Evolutionary conservation across 345 rosid species (phyloP).

Genomic region (Rhodamnia argentea): DNA sequence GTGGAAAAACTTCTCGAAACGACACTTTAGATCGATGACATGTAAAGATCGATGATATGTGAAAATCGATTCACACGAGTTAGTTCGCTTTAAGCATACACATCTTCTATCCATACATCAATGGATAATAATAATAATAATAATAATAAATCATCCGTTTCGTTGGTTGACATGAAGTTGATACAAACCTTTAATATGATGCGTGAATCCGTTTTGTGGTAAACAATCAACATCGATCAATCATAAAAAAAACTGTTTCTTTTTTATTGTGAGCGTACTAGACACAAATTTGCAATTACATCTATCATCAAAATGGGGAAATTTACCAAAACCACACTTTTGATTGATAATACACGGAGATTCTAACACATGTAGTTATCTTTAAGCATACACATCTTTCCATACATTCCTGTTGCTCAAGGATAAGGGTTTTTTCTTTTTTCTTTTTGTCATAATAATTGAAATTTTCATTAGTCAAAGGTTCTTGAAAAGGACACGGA

Average conservation of each 20-base stretch:
- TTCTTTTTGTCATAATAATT: too few relatives aligned
- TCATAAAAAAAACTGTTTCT: neutral
- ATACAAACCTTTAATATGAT: neutral
- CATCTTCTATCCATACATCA: neutral
- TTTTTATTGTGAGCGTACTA: neutral
- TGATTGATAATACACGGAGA: neutral
- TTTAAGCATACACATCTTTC: too few relatives aligned
- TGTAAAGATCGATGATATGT: too few relatives aligned
- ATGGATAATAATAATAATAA: neutral
- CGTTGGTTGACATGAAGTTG: neutral
- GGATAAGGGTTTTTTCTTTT: too few relatives aligned
- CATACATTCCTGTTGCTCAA: too few relatives aligned
- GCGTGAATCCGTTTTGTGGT: neutral
- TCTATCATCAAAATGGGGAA: neutral
- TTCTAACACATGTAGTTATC: neutral
- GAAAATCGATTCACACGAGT: neutral
- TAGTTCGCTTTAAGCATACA: neutral
- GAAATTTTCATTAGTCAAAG: too few relatives aligned
- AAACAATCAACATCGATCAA: neutral
- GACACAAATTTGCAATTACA: neutral
- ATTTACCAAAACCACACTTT: neutral
- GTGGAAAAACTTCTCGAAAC: neutral
- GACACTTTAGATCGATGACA: neutral
- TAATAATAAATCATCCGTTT: neutral
- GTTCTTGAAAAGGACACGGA: too few relatives aligned